phyloP scores from a whole-genome alignment of 345 rosid genomes.

The Bruguiera gymnorhiza region DNA sequence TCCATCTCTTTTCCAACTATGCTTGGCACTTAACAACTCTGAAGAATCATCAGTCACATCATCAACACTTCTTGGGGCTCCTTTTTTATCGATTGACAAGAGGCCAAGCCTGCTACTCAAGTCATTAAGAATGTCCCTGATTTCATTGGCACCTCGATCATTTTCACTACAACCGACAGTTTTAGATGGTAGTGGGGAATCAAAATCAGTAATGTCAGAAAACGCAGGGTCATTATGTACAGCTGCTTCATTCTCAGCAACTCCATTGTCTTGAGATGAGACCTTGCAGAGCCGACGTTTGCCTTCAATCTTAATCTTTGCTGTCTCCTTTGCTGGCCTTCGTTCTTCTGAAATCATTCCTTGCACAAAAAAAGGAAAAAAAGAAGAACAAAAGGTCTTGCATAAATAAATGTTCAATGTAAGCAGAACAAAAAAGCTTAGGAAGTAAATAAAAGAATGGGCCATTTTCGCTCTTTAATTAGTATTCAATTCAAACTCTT shows the following conservation, averaged over 20 bases:
- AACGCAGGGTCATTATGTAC: slow-evolving; percentile 36
- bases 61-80: slow-evolving; percentile 29
- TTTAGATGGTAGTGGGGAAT: slow-evolving; percentile 51
- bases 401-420: neutral
- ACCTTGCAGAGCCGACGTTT: slow-evolving; percentile 56
- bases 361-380: neutral
- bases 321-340: slow-evolving; percentile 34
- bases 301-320: slow-evolving; percentile 51
- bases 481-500: too few relatives aligned
- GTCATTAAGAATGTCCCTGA: slow-evolving; percentile 73
- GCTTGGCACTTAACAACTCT: slow-evolving; percentile 9
- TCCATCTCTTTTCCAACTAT: slow-evolving; percentile 14
- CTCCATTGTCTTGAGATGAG: slow-evolving; percentile 37
- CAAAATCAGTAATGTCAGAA: slow-evolving; percentile 55
- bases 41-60: slow-evolving; percentile 16
- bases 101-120: slow-evolving; percentile 72
- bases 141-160: slow-evolving; percentile 39
- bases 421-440: neutral
- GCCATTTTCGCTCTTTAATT: too few relatives aligned
- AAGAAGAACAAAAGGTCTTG: neutral
- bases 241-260: slow-evolving; percentile 12
- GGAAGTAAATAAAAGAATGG: too few relatives aligned
- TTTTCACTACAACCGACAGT: slow-evolving; percentile 18
- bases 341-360: slow-evolving; percentile 29
- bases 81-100: slow-evolving; percentile 65